These are phyloP conservation scores for Arachis monticola DNA, from an alignment of 331 rosid genomes.

Conservation along the genomic window DNA sequence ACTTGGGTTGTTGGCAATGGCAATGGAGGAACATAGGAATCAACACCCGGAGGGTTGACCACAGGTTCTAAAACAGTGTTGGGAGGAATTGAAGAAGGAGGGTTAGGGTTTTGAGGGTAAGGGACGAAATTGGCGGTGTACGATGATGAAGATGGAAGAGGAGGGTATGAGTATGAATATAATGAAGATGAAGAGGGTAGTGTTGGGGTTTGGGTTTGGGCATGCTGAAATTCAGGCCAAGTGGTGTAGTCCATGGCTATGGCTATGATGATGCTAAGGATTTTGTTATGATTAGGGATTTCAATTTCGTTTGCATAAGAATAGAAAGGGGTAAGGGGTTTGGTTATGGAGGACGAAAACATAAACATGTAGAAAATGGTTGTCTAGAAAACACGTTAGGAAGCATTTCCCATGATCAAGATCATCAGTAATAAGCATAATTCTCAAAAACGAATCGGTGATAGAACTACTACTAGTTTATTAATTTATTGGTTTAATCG, in stretches of 20 bases:
- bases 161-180: not conserved
- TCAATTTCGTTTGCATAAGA: constrained; percentile 1
- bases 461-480: too few species aligned
- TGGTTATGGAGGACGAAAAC: not conserved
- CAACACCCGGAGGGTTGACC: constrained; percentile 43
- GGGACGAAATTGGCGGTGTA: constrained; percentile 13
- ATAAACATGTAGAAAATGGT: too few species aligned
- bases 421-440: too few species aligned
- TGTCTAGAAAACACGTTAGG: too few species aligned
- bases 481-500: too few species aligned
- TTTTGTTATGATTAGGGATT: not conserved
- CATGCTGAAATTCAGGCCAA: constrained; percentile 31
- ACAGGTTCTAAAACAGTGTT: constrained; percentile 15
- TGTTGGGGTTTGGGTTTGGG: constrained; percentile 14
- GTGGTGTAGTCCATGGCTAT: constrained; percentile 39
- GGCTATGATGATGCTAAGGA: not conserved
- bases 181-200: not conserved
- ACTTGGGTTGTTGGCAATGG: constrained; percentile 6
- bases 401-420: too few species aligned
- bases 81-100: constrained; percentile 7
- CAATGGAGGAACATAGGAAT: constrained; percentile 21
- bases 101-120: constrained; percentile 45
- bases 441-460: too few species aligned
- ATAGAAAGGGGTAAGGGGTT: not conserved
- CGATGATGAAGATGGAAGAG: constrained; percentile 11